phyloP scores from a whole-genome alignment of 2,329 filamentous ascomycete species.

The Pseudogymnoascus pannorum region DNA sequence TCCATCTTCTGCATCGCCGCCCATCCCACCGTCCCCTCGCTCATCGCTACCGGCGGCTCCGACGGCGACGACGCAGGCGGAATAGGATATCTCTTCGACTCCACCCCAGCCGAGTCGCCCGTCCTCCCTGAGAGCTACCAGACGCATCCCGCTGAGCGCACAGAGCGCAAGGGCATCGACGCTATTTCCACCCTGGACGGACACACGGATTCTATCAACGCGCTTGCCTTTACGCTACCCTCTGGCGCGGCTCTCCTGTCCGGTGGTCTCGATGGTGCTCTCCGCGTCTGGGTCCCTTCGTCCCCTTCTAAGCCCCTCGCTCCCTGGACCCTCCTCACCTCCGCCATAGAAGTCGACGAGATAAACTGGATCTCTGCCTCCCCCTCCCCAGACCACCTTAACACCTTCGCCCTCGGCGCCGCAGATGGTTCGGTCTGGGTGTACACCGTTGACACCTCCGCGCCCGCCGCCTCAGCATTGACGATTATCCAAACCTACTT shows the following conservation, averaged over 20 bases:
- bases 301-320: constrained; percentile 38
- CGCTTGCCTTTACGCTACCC: constrained; percentile 76
- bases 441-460: constrained; percentile 69
- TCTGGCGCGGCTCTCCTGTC: constrained; percentile 78
- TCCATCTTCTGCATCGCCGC: constrained; percentile 93
- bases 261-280: constrained; percentile 76
- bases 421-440: constrained; percentile 94
- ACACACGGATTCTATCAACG: constrained; percentile 86
- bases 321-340: constrained; percentile 62
- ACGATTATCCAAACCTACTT: constrained; percentile 89
- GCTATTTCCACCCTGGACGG: constrained; percentile 73
- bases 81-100: constrained; percentile 79
- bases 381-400: constrained; percentile 62
- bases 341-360: constrained; percentile 85
- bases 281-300: constrained; percentile 61
- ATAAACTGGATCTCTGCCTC: constrained; percentile 84
- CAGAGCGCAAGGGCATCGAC: constrained; percentile 53
- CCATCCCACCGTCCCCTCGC: constrained; percentile 69
- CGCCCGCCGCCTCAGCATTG: constrained; percentile 49
- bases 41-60: constrained; percentile 80
- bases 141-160: constrained; percentile 52
- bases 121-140: constrained; percentile 72
- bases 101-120: constrained; percentile 55
- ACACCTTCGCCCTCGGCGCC: constrained; percentile 80
- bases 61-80: constrained; percentile 57